Base-by-base conservation (phyloP, 371 early-diverging fungal genomes). In the Mortierella sp. region DNA sequence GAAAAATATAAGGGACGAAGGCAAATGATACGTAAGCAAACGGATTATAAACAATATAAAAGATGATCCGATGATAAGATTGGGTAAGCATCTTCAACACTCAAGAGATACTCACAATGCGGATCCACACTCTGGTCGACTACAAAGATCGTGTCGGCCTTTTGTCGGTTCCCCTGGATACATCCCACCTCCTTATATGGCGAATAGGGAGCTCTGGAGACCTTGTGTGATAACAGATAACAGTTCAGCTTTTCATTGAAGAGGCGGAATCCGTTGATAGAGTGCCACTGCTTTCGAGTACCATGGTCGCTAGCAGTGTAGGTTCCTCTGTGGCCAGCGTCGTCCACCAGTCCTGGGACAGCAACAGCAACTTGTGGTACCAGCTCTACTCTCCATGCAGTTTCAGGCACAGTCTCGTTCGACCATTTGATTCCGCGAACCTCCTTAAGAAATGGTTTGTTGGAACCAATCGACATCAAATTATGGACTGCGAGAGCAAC, bases 221-320 rank as follows among this genome's bases (percentile, higher is more conserved):
- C 73, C 42, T 73, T 73, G 41, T 58, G 58, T 3, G 73, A 67
- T 24, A 67, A 68, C 27, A 72, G 39, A 24, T 73, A 67, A n/a
- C 68, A 73, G 24, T 73, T 28, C 23, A 49, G 68, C 34, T 67
- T 58, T 24, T 67, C 60, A 37, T 67, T 73, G 50, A 46, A 67
- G 7, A 73, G 63, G 47, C 68, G 52, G 43, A 73, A 73, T 6
- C 73, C 73, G 30, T 73, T 73, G 68, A 73, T 73, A 19, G 73
- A 61, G 24, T 67, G 73, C 73, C 67, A 73, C 50, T 66, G 64
- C 27, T 72, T 65, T 24, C 39, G 37, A 7, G 41, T 30, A 4
- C 72, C 63, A 46, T 61, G 50, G 31, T 66, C 6, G 47, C n/a
- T n/a, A n/a, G n/a, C n/a, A n/a, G n/a, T n/a, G n/a, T n/a, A n/a